Percentiles rank a stretch among this genome's conserved stretches.
These are phyloP conservation scores for Durusdinium trenchii DNA, from an alignment of 73 alveolate genomes.

Conservation along the genomic window DNA sequence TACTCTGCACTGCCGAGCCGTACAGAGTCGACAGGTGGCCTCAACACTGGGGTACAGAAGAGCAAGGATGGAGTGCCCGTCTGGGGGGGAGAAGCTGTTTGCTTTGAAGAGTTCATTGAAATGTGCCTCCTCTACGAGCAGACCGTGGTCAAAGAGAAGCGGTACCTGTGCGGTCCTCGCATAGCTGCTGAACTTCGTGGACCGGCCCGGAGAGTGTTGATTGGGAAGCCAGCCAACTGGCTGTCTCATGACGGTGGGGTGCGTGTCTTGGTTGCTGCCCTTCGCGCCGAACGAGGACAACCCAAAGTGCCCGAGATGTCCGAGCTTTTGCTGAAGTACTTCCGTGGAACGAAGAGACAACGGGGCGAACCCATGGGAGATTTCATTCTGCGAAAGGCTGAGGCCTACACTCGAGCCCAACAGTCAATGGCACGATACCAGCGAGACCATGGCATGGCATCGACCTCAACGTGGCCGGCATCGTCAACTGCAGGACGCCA, in stretches of 20 bases:
- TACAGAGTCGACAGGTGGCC: background rate
- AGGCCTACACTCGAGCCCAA: conserved; percentile 32
- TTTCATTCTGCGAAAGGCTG: background rate
- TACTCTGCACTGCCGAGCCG: conserved; percentile 13
- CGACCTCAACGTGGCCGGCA: too few relatives aligned
- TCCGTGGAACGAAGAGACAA: background rate
- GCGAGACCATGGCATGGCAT: too few relatives aligned
- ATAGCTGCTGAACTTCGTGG: background rate
- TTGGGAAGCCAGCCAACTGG: conserved; percentile 7
- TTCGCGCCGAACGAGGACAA: background rate
- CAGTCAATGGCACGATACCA: background rate
- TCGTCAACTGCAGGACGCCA: background rate
- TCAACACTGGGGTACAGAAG: background rate
- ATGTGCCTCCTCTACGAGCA: background rate
- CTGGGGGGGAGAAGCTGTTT: background rate
- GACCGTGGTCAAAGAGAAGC: conserved; percentile 15
- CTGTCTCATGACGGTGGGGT: background rate
- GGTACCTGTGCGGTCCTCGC: conserved; percentile 22
- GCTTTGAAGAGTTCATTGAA: background rate
- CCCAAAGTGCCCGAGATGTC: conserved; percentile 3
- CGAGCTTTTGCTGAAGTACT: background rate
- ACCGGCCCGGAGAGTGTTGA: background rate
- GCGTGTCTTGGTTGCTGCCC: background rate
- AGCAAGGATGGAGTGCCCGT: background rate
- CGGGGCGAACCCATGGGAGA: background rate